A percentile compares a stretch with the other conserved stretches of the same genome.
Conservation (phyloP, 768 basidiomycete species). For the Phaffia australis region DNA sequence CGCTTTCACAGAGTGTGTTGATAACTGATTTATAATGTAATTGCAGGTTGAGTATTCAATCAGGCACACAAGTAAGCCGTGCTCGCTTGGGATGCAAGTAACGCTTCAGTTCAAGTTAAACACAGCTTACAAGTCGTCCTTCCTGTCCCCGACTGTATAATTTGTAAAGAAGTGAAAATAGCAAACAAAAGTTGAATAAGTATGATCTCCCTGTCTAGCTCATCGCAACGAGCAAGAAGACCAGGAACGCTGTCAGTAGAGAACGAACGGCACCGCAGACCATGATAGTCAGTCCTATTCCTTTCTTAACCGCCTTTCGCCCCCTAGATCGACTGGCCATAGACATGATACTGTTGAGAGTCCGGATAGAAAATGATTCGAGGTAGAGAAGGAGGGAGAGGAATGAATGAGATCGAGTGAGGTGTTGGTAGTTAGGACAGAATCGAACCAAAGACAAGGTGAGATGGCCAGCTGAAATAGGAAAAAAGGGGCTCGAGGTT, state of each 20-base stretch:
- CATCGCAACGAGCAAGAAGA: constrained; percentile 19
- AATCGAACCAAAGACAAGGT: too few relatives aligned
- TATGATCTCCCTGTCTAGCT: constrained; percentile 21
- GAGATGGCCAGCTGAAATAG: too few relatives aligned
- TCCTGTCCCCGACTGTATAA: constrained; percentile 4
- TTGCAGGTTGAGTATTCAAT: neutral
- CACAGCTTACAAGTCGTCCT: constrained; percentile 8
- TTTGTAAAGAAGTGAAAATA: neutral
- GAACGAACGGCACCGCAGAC: constrained; percentile 67
- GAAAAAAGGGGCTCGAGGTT: too few relatives aligned
- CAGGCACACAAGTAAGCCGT: neutral
- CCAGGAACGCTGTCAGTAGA: neutral
- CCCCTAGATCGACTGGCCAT: constrained; percentile 26
- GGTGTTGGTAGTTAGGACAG: neutral
- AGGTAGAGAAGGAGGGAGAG: neutral
- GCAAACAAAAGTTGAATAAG: constrained; percentile 8
- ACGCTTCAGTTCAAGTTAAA: neutral
- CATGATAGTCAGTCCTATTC: constrained; percentile 95
- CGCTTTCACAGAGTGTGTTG: constrained; percentile 72
- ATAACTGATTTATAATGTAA: constrained; percentile 52
- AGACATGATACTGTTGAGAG: neutral
- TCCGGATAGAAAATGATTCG: neutral
- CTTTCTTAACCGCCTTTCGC: constrained; percentile 81
- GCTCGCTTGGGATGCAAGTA: neutral
- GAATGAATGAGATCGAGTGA: neutral